These are phyloP conservation scores for Musa beccarii DNA, from an alignment of 176 grass and related monocot genomes.

Conservation along the genomic window DNA sequence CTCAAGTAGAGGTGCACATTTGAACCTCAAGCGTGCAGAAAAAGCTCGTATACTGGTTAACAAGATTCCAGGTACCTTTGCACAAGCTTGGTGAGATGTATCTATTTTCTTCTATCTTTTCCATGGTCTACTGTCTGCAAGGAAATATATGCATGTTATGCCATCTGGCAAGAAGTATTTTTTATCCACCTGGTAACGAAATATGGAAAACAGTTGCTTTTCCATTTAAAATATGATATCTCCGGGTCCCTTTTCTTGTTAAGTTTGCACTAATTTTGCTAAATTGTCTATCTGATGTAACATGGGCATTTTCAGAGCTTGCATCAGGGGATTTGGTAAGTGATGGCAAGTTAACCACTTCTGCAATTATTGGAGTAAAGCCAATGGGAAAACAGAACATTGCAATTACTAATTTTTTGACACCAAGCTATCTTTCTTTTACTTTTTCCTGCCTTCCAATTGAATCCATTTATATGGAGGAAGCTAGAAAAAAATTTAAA, in stretches of 20 bases:
- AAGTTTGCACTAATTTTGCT: too few relatives aligned
- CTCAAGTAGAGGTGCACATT: slow-evolving; percentile 85
- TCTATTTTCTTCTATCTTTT: neutral
- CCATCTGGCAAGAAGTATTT: neutral
- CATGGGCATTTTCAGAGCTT: neutral
- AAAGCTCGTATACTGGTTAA: slow-evolving; percentile 83
- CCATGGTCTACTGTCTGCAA: neutral
- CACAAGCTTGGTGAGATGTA: neutral
- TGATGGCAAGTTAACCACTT: neutral
- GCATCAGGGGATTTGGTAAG: neutral
- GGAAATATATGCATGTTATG: neutral
- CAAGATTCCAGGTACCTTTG: slow-evolving; percentile 76
- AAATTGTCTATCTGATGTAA: too few relatives aligned
- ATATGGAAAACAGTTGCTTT: neutral
- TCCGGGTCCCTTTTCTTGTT: too few relatives aligned
- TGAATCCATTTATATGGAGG: neutral
- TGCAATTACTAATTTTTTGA: too few relatives aligned
- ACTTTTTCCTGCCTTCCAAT: neutral
- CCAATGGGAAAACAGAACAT: neutral
- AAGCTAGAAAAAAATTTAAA: too few relatives aligned
- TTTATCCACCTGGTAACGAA: neutral
- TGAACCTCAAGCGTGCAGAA: slow-evolving; percentile 91
- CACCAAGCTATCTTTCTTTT: neutral
- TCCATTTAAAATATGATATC: neutral
- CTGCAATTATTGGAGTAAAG: neutral